These are phyloP conservation scores for Millerozyma acaciae DNA, from an alignment of 805 yeast species.

Conservation along the genomic window DNA sequence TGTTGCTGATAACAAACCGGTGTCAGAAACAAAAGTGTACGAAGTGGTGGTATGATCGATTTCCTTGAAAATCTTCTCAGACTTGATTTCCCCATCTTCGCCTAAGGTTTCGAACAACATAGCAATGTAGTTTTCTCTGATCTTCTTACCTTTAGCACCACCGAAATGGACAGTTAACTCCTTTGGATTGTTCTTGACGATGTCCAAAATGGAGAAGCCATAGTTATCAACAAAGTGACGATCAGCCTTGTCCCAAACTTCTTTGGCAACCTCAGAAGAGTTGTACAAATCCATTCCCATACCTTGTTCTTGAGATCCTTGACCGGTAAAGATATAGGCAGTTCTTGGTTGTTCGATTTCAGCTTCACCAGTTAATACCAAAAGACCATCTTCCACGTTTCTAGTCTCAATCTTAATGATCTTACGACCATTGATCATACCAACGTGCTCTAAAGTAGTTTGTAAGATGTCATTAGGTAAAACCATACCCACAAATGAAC, in stretches of 20 bases:
- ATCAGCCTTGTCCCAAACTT: slow-evolving; percentile 98
- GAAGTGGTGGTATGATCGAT: slow-evolving; percentile 79
- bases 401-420: slow-evolving; percentile 86
- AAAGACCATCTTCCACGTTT: slow-evolving; percentile 72
- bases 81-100: slow-evolving; percentile 73
- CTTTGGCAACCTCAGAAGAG: slow-evolving; percentile 84
- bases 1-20: slow-evolving; percentile 94
- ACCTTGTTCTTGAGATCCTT: slow-evolving; percentile 99
- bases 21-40: slow-evolving; percentile 85
- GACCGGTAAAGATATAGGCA: slow-evolving; percentile 97
- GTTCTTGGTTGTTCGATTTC: slow-evolving; percentile 98
- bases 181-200: slow-evolving; percentile 93
- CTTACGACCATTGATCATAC: slow-evolving; percentile 99
- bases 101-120: slow-evolving; percentile 97
- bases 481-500: slow-evolving; percentile 94
- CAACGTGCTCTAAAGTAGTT: slow-evolving; percentile 88
- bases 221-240: slow-evolving; percentile 86
- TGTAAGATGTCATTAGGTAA: slow-evolving; percentile 88
- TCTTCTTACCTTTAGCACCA: slow-evolving; percentile 94
- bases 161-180: slow-evolving; percentile 96
- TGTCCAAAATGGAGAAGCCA: slow-evolving; percentile 95
- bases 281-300: slow-evolving; percentile 99
- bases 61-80: slow-evolving; percentile 94
- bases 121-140: slow-evolving; percentile 88
- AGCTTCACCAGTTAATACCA: slow-evolving; percentile 90